Base-by-base conservation (phyloP, 2,329 filamentous ascomycete genomes). In the Colletotrichum scovillei region DNA sequence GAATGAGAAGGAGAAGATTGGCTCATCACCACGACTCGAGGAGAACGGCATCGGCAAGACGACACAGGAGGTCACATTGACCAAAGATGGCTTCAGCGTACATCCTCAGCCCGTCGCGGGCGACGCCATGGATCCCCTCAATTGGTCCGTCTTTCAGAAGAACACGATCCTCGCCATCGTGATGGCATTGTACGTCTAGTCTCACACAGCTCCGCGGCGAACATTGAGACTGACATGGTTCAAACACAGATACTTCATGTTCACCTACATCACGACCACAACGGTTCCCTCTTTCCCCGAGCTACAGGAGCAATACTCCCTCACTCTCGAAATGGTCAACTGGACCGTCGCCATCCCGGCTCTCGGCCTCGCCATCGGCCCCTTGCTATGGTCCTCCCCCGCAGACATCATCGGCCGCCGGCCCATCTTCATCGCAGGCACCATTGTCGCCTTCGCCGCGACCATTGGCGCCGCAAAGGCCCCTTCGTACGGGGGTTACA, bases 241-340 rank as follows among this genome's bases (percentile, higher is more conserved):
- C 62, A 75, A 56, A 60, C 53, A 58, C 52, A 88, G 86, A 74
- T 89, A 89, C 76, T 90, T 90, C 76, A 80, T 90, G 74, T 89
- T 90, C 80, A 90, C 88, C 19, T 90, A 89, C 79, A 83, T 90
- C 73, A 90, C 88, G 0, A 90, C 88, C 1, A 88, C 86, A 0
- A 88, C 88, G 0, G 86, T 90, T 1, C 87, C 88, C 2, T 88
- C 88, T 0, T 90, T 89, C 74, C 78, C 83, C 0, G 80, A 84
- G 26, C 82, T 90, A 26, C 84, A 90, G 76, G 79, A 82, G 2
- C 81, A 86, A 66, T 89, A 86, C 76, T 67, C 76, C 57, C 83
- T 86, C 73, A 82, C 77, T 35, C 84, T 86, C 70, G 82, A 84
- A 1, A 83, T 88, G 71, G 83, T 87, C 26, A 89, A 88, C 78